A percentile compares a stretch with the other conserved stretches of the same genome.
These are phyloP conservation scores for Trichosporon faecale DNA, from an alignment of 1,284 basidiomycete species.

Conservation along the genomic window DNA sequence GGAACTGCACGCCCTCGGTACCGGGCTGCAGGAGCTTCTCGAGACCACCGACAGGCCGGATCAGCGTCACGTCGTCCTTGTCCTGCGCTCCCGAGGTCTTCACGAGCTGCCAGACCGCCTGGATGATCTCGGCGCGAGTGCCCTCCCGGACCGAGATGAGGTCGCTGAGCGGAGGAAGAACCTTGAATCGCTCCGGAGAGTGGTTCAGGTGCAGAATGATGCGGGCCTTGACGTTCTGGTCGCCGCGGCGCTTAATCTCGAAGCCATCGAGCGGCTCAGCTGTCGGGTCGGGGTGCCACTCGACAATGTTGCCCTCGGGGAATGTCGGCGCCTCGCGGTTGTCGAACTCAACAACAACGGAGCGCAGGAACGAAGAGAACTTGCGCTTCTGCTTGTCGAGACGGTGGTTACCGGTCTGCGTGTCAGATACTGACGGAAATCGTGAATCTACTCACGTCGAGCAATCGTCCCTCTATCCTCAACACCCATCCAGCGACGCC, in stretches of 20 bases:
- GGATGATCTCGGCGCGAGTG: slow-evolving; percentile 74
- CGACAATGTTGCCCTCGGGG: slow-evolving; percentile 60
- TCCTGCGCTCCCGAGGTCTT: slow-evolving; percentile 84
- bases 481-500: slow-evolving; percentile 88
- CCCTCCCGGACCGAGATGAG: slow-evolving; percentile 81
- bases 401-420: slow-evolving; percentile 57
- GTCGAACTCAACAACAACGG: slow-evolving; percentile 80
- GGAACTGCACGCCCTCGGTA: slow-evolving; percentile 66
- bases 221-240: slow-evolving; percentile 70
- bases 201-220: slow-evolving; percentile 80
- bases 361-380: slow-evolving; percentile 81
- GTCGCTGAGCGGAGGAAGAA: slow-evolving; percentile 71
- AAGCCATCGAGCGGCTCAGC: slow-evolving; percentile 79
- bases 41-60: slow-evolving; percentile 72
- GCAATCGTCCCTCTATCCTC: slow-evolving; percentile 79
- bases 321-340: slow-evolving; percentile 72
- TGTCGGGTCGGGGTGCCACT: slow-evolving; percentile 58
- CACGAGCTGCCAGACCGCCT: slow-evolving; percentile 88
- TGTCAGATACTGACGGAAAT: slow-evolving; percentile 1
- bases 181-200: slow-evolving; percentile 79
- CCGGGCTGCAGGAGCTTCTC: slow-evolving; percentile 58
- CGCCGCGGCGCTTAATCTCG: slow-evolving; percentile 78
- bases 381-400: slow-evolving; percentile 70
- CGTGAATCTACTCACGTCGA: slow-evolving; percentile 54
- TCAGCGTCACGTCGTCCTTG: slow-evolving; percentile 75